Percentiles rank a stretch among this genome's conserved stretches.
phyloP scores from a whole-genome alignment of 768 basidiomycete species.

The Phylloporus sp. region DNA sequence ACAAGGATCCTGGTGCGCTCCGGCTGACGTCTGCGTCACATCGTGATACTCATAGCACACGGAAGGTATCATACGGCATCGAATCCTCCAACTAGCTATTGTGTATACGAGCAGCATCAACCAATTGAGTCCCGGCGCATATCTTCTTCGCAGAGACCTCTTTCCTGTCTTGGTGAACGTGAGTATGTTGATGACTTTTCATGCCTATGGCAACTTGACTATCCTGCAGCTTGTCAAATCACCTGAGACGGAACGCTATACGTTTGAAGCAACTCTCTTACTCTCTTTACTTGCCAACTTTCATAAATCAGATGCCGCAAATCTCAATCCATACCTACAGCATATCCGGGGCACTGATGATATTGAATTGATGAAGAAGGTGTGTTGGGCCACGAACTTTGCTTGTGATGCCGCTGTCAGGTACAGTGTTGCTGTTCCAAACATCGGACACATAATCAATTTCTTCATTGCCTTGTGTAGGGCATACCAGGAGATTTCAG shows the following conservation, averaged over 20 bases:
- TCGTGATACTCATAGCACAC: not conserved
- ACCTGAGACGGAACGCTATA: constrained; percentile 48
- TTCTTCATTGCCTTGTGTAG: constrained; percentile 27
- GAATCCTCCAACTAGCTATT: constrained; percentile 52
- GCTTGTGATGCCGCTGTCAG: constrained; percentile 47
- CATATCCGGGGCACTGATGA: constrained; percentile 46
- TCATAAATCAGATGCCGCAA: constrained; percentile 67
- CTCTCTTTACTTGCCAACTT: constrained; percentile 64
- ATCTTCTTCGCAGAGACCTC: constrained; percentile 58
- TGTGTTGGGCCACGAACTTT: constrained; percentile 53
- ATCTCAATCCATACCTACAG: constrained; percentile 60
- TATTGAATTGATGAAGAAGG: constrained; percentile 47
- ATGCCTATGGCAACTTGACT: not conserved
- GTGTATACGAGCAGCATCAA: constrained; percentile 54
- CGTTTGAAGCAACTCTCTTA: constrained; percentile 56
- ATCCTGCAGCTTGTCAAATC: constrained; percentile 48
- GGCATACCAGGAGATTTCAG: constrained; percentile 50
- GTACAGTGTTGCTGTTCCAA: constrained; percentile 28
- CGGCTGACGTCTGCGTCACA: not conserved
- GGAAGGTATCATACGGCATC: constrained; percentile 46
- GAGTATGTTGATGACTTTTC: constrained; percentile 26
- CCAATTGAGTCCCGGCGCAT: constrained; percentile 67
- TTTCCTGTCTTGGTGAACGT: constrained; percentile 50
- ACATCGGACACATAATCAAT: not conserved
- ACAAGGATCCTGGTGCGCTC: constrained; percentile 33